phyloP scores from a whole-genome alignment of 495 filamentous ascomycete genomes.

The Xylaria grammica region DNA sequence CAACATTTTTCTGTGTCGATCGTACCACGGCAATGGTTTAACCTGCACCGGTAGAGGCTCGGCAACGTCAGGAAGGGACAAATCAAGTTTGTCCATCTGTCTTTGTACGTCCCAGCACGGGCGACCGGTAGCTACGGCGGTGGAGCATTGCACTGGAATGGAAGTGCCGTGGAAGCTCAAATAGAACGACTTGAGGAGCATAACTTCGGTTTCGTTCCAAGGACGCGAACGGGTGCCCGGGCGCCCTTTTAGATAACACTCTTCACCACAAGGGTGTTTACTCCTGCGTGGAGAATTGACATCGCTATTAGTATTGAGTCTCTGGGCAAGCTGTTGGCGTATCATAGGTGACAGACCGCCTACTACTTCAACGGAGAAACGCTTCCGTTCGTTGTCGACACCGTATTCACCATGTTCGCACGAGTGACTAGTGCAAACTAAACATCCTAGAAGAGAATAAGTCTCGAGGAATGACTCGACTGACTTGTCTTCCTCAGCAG shows the following conservation, averaged over 20 bases:
- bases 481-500: slow-evolving; percentile 30
- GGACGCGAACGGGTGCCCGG: slow-evolving; percentile 37
- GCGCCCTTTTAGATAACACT: slow-evolving; percentile 45
- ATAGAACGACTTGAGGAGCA: slow-evolving; percentile 45
- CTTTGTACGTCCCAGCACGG: slow-evolving; percentile 57
- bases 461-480: slow-evolving; percentile 48
- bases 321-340: slow-evolving; percentile 31
- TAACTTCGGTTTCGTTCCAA: slow-evolving; percentile 47
- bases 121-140: slow-evolving; percentile 46
- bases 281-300: slow-evolving; percentile 22
- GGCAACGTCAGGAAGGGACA: slow-evolving; percentile 34
- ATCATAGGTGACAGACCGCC: slow-evolving; percentile 34
- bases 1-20: slow-evolving; percentile 52
- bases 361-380: slow-evolving; percentile 46
- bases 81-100: slow-evolving; percentile 48
- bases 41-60: slow-evolving; percentile 33
- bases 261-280: slow-evolving; percentile 43
- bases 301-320: slow-evolving; percentile 15
- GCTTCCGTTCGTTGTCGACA: slow-evolving; percentile 49
- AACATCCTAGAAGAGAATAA: slow-evolving; percentile 50
- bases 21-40: slow-evolving; percentile 51
- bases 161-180: slow-evolving; percentile 44
- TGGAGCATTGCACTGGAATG: slow-evolving; percentile 46
- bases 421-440: slow-evolving; percentile 54
- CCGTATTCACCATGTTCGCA: slow-evolving; percentile 58